Evolutionary conservation across 169 alveolate genomes (phyloP).

Genomic region (Gregarina niphandrodes): DNA sequence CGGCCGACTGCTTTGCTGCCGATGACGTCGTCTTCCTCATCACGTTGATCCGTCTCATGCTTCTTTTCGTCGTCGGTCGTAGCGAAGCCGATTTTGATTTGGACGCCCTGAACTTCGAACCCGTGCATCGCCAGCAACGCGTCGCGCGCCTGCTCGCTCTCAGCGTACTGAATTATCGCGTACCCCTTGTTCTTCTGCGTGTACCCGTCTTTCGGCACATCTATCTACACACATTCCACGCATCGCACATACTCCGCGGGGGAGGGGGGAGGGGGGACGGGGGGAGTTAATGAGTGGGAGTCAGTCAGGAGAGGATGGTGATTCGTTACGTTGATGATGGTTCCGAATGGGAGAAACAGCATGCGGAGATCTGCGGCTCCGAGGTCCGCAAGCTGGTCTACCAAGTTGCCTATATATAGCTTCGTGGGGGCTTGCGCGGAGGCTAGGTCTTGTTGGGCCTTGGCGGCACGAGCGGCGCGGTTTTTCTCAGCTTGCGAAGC

Average conservation of each 20-base stretch:
- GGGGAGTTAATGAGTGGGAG: too few relatives aligned
- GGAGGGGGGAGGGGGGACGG: too few relatives aligned
- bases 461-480: conserved; percentile 83
- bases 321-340: conserved; percentile 28
- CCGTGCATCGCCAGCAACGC: conserved; percentile 78
- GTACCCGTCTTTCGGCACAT: not conserved
- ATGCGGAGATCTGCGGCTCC: conserved; percentile 59
- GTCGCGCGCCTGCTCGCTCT: conserved; percentile 73
- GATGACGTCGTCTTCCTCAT: too few relatives aligned
- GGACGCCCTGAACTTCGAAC: conserved; percentile 66
- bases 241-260: too few relatives aligned
- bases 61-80: too few relatives aligned
- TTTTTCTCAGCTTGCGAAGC: conserved; percentile 94
- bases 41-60: too few relatives aligned
- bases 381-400: conserved; percentile 51
- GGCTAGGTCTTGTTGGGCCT: conserved; percentile 40
- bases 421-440: conserved; percentile 58
- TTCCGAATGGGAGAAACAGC: conserved; percentile 78
- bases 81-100: conserved; percentile 49
- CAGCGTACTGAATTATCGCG: conserved; percentile 61
- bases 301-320: too few relatives aligned
- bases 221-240: too few relatives aligned
- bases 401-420: conserved; percentile 68
- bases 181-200: conserved; percentile 63
- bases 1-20: too few relatives aligned